Evolutionary conservation across 495 filamentous ascomycete genomes (phyloP).

Genomic region (Penicillium dipodomyicola): DNA sequence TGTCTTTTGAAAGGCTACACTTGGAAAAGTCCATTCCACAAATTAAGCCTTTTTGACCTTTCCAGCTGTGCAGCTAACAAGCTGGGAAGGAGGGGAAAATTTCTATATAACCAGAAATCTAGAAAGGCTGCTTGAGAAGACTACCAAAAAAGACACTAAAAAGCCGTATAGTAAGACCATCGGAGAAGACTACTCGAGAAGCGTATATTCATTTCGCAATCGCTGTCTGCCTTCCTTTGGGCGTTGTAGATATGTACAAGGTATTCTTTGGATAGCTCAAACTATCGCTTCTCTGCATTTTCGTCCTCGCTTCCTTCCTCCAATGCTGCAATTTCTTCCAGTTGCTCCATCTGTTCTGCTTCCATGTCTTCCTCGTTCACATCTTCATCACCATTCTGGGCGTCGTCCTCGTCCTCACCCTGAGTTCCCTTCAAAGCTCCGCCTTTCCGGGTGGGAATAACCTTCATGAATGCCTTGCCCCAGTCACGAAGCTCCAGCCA

Average conservation of each 20-base stretch:
- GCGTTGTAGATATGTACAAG: background rate
- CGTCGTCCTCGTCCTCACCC: slow-evolving; percentile 21
- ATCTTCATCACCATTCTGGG: slow-evolving; percentile 31
- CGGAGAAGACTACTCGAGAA: background rate
- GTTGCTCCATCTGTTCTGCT: slow-evolving; percentile 17
- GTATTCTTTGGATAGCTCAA: background rate
- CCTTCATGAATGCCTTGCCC: slow-evolving; percentile 80
- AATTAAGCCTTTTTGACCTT: too few species aligned
- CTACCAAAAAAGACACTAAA: too few species aligned
- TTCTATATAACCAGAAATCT: too few species aligned
- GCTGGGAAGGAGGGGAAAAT: too few species aligned
- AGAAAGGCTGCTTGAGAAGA: too few species aligned
- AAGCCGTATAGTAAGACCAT: too few species aligned
- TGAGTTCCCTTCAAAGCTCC: slow-evolving; percentile 51
- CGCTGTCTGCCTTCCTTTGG: background rate
- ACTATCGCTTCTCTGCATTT: slow-evolving; percentile 6
- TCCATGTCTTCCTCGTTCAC: slow-evolving; percentile 30
- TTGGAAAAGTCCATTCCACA: too few species aligned
- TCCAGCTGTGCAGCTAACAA: too few species aligned
- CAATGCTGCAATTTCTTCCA: slow-evolving; percentile 14
- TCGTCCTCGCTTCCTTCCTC: slow-evolving; percentile 16
- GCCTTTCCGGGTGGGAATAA: slow-evolving; percentile 84
- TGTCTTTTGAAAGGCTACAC: background rate
- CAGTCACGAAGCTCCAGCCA: slow-evolving; percentile 89
- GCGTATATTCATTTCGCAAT: background rate